Evolutionary conservation across 495 filamentous ascomycete species (phyloP).

Genomic region (Penicillium roqueforti): DNA sequence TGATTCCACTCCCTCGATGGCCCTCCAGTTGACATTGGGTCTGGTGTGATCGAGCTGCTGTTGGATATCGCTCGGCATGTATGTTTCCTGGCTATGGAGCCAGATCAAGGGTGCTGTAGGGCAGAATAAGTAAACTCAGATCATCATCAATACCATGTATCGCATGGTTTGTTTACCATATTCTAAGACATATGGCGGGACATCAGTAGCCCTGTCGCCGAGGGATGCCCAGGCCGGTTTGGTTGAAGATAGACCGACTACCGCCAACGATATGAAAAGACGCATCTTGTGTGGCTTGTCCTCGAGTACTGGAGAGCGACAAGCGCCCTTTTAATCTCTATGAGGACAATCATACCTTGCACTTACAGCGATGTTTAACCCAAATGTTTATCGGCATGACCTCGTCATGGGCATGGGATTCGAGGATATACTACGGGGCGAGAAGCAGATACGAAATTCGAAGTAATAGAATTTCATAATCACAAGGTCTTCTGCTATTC

Average conservation of each 20-base stretch:
- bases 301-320: background rate
- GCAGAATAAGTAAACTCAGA: background rate
- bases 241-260: constrained; percentile 5
- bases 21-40: constrained; percentile 50
- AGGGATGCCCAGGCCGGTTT: background rate
- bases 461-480: background rate
- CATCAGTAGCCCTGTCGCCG: constrained; percentile 2
- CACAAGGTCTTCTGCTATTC: background rate
- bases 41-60: constrained; percentile 52
- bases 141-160: background rate
- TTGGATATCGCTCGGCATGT: constrained; percentile 56
- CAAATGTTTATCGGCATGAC: constrained; percentile 4
- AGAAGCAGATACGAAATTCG: background rate
- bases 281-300: constrained; percentile 8
- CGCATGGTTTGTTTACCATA: constrained; percentile 15
- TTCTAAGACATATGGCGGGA: constrained; percentile 30
- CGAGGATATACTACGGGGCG: background rate
- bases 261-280: constrained; percentile 4
- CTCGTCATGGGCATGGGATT: constrained; percentile 1
- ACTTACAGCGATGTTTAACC: background rate
- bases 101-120: constrained; percentile 20
- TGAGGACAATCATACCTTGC: background rate
- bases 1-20: constrained; percentile 34
- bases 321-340: background rate
- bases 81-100: constrained; percentile 56